Percentiles rank a stretch among this genome's conserved stretches.
Evolutionary conservation across 306 rosid genomes (phyloP).

Genomic region (Arachis stenosperma): DNA sequence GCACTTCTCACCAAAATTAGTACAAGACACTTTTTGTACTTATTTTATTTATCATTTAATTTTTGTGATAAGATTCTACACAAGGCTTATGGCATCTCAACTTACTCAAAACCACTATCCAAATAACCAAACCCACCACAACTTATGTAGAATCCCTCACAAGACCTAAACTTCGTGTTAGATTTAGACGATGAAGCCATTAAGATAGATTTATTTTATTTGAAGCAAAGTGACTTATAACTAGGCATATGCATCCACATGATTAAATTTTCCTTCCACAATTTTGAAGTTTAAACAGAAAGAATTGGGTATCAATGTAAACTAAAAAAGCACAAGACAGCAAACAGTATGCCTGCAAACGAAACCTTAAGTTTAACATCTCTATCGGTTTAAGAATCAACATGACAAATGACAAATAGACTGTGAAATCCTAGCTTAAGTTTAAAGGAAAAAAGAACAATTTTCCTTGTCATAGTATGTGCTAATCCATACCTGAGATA

Average conservation of each 20-base stretch:
- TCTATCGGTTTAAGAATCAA: neutral
- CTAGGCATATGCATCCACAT: slow-evolving; percentile 4
- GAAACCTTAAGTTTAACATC: neutral
- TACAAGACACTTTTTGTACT: slow-evolving; percentile 8
- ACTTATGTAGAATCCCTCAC: neutral
- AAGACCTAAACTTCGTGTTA: slow-evolving; percentile 8
- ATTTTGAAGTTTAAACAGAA: neutral
- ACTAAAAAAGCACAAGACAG: neutral
- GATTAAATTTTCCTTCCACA: neutral
- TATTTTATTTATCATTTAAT: slow-evolving; percentile 12
- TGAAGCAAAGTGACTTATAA: neutral
- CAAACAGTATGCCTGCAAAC: slow-evolving; percentile 16
- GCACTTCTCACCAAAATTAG: neutral
- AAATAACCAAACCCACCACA: slow-evolving; percentile 2
- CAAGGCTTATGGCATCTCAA: slow-evolving; percentile 7
- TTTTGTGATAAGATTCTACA: neutral
- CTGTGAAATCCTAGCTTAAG: neutral
- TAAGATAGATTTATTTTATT: slow-evolving; percentile 2
- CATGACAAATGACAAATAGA: neutral
- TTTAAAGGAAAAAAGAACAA: neutral
- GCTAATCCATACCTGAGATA: slow-evolving; percentile 59
- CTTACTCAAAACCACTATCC: neutral
- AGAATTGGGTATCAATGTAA: too few species aligned
- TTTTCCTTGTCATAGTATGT: slow-evolving; percentile 15
- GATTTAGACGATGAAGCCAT: neutral